Conservation (phyloP, 129 eudicot genomes). For the Saussurea involucrata region DNA sequence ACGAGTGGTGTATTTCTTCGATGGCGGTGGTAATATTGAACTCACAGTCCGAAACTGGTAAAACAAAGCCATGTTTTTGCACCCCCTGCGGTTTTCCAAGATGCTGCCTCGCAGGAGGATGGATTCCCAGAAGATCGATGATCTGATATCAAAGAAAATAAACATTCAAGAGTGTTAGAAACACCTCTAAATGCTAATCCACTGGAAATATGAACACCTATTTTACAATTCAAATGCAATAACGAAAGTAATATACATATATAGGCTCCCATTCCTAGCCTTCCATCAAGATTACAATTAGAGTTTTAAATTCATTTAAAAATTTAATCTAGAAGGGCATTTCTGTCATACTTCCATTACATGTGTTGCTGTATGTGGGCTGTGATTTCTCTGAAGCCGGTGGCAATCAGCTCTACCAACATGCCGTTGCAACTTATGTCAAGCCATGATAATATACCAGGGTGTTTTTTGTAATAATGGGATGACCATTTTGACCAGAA, state of each 20-base stretch:
- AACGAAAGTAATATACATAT: not conserved
- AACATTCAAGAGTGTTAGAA: not conserved
- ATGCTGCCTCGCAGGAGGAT: slow-evolving; percentile 41
- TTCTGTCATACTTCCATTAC: too few species aligned
- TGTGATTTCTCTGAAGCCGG: too few species aligned
- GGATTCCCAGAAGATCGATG: slow-evolving; percentile 64
- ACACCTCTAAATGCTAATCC: not conserved
- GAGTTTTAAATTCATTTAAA: too few species aligned
- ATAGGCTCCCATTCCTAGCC: not conserved
- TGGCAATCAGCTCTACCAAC: too few species aligned
- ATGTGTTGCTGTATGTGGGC: too few species aligned
- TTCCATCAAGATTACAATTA: too few species aligned
- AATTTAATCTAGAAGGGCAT: too few species aligned
- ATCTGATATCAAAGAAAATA: slow-evolving; percentile 44
- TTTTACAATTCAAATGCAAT: not conserved
- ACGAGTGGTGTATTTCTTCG: slow-evolving; percentile 73
- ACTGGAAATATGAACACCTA: not conserved
- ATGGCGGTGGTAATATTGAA: slow-evolving; percentile 73
- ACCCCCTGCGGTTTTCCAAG: slow-evolving; percentile 50
- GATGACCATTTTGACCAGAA: too few species aligned
- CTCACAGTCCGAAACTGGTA: slow-evolving; percentile 83
- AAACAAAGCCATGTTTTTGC: slow-evolving; percentile 62
- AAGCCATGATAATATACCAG: too few species aligned
- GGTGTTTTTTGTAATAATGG: too few species aligned
- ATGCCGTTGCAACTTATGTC: too few species aligned